phyloP scores from a whole-genome alignment of 306 rosid genomes.

The Vigna reflexopilosa region DNA sequence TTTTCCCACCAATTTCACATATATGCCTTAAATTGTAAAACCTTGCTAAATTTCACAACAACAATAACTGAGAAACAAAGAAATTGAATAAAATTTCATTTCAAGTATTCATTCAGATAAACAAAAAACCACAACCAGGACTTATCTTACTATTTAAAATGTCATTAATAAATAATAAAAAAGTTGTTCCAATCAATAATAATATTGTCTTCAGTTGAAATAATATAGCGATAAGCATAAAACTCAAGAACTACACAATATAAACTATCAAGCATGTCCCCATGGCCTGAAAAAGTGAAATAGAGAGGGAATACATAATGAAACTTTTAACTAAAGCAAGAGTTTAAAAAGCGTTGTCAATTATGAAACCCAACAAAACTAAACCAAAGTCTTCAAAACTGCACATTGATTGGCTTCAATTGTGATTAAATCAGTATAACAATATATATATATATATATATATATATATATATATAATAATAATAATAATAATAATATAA shows the following conservation, averaged over 20 bases:
- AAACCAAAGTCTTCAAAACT: neutral
- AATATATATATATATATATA: neutral
- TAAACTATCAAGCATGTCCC: neutral
- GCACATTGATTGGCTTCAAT: neutral
- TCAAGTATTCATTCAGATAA: neutral
- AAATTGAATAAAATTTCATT: neutral
- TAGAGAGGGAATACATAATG: neutral
- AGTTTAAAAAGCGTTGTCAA: slow-evolving; percentile 8
- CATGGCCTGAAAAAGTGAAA: neutral
- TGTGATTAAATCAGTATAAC: neutral
- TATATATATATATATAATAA: too few relatives aligned
- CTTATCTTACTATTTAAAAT: neutral
- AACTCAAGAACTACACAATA: slow-evolving; percentile 1
- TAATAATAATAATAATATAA: neutral
- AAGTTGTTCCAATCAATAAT: neutral
- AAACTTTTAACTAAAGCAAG: neutral
- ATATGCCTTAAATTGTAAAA: neutral
- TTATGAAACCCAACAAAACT: slow-evolving; percentile 4
- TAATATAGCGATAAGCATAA: neutral
- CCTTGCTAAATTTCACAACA: neutral
- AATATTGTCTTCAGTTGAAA: neutral
- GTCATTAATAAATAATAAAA: neutral
- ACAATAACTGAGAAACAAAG: neutral
- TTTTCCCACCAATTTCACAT: neutral
- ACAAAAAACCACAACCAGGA: neutral